phyloP scores from a whole-genome alignment of 495 filamentous ascomycete species.

The Penicillium odoratum region DNA sequence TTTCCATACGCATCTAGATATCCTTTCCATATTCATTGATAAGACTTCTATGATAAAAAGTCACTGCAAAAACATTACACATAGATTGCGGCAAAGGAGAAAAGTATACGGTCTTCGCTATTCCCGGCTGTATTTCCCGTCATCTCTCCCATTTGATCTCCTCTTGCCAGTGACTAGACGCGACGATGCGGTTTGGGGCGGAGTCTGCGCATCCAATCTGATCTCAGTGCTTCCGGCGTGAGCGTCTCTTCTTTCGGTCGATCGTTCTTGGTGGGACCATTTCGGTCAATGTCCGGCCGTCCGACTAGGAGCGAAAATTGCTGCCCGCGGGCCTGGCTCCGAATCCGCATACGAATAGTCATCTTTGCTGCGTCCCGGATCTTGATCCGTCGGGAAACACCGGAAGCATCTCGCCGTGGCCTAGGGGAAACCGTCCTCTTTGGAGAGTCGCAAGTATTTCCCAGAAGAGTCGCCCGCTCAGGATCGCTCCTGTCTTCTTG shows the following conservation, averaged over 20 bases:
- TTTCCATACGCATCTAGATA: neutral
- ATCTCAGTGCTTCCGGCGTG: neutral
- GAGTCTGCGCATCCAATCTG: neutral
- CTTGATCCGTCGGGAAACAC: neutral
- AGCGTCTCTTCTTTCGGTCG: neutral
- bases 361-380: neutral
- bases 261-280: neutral
- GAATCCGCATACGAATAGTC: neutral
- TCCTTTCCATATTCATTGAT: neutral
- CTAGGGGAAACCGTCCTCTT: neutral
- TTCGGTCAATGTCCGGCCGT: neutral
- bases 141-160: neutral
- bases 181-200: neutral
- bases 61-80: neutral
- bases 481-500: neutral
- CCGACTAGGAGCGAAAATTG: neutral
- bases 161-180: neutral
- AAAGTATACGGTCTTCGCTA: neutral
- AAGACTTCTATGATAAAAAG: neutral
- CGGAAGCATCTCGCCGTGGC: neutral
- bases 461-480: neutral
- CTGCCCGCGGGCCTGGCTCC: neutral
- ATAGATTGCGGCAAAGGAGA: neutral
- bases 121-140: neutral
- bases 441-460: neutral